Evolutionary conservation across 495 filamentous ascomycete genomes (phyloP), one percentile per base, ranked within the genome.

Genomic region (Sabuloglossum arenarium): DNA sequence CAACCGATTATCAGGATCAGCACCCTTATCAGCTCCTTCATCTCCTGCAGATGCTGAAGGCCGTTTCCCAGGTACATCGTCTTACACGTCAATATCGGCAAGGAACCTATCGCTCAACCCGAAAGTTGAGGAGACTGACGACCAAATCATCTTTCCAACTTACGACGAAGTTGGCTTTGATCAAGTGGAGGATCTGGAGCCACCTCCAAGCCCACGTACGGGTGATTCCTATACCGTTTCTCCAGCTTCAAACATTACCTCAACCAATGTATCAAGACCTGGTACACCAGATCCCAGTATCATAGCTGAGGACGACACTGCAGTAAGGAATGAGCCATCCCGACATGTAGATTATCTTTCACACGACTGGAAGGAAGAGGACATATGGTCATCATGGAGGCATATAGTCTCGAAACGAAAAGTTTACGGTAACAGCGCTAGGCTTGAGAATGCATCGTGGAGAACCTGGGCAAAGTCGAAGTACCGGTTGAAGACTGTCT

Each of bases 371-470:
- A 79, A 77, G 43, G 90, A 97, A 69, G 90, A 96, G 68, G 91
- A 98, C 68, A 93, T 98, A 11, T 98, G 91, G 91, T 77, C 86
- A 14, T 96, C 90, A 2, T 98, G 91, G 91, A 80, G 87, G 57
- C 87, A 90, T 68, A 86, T 98, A 61, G 81, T 88, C 39, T 76
- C 80, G 12, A 84, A 83, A 59, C 75, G 80, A 63, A 79, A 78
- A 28, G 74, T 84, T 45, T 94, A 93, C 61, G 83, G 73, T 59
- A 88, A 98, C 63, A 75, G 84, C 27, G 78, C 81, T 10, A 74
- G 91, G 54, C 67, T 98, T 53, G 91, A 98, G 66, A 98, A 98
- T 70, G 91, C 91, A 4, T 95, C 90, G 3, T 98, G 91, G 91
- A 75, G 91, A 63, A 91, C 88, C n/a, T 98, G 91, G 91, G 79